phyloP scores from a whole-genome alignment of 371 early-diverging fungal species.

The Zopfochytrium polystomum region DNA sequence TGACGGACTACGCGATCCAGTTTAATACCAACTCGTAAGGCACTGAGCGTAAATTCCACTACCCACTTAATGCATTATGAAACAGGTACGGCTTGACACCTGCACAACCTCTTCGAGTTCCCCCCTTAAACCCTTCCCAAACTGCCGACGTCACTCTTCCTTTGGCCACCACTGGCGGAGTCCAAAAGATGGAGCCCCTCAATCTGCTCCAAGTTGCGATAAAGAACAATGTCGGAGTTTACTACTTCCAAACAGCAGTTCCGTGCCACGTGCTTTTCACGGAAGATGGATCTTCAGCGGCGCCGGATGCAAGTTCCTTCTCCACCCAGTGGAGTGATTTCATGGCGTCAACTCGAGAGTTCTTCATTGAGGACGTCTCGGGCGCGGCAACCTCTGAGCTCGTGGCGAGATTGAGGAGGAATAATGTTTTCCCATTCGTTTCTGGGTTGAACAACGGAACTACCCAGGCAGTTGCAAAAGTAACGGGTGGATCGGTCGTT shows the following conservation, averaged over 20 bases:
- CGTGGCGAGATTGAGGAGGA: too few relatives aligned
- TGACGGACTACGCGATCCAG: constrained; percentile 69
- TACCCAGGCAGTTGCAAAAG: too few relatives aligned
- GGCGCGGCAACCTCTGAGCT: too few relatives aligned
- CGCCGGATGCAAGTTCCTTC: too few relatives aligned
- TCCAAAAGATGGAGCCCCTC: constrained; percentile 49
- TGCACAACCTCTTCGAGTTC: constrained; percentile 43
- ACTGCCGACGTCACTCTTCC: constrained; percentile 42
- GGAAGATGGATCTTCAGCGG: too few relatives aligned
- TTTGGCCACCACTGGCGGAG: constrained; percentile 42
- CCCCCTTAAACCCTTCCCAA: constrained; percentile 41
- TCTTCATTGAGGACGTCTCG: too few relatives aligned
- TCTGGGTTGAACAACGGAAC: too few relatives aligned
- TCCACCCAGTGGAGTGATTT: too few relatives aligned
- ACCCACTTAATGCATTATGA: constrained; percentile 1
- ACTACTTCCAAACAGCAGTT: constrained; percentile 50
- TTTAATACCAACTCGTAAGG: constrained; percentile 64
- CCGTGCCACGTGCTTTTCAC: background rate
- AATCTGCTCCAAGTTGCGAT: constrained; percentile 65
- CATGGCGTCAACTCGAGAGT: too few relatives aligned
- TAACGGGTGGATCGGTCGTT: too few relatives aligned
- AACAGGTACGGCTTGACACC: constrained; percentile 55
- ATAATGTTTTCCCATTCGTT: too few relatives aligned
- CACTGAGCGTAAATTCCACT: background rate
- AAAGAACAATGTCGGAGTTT: constrained; percentile 61